Conservation (phyloP, 495 filamentous ascomycete species). For the Umbilicaria muhlenbergii region DNA sequence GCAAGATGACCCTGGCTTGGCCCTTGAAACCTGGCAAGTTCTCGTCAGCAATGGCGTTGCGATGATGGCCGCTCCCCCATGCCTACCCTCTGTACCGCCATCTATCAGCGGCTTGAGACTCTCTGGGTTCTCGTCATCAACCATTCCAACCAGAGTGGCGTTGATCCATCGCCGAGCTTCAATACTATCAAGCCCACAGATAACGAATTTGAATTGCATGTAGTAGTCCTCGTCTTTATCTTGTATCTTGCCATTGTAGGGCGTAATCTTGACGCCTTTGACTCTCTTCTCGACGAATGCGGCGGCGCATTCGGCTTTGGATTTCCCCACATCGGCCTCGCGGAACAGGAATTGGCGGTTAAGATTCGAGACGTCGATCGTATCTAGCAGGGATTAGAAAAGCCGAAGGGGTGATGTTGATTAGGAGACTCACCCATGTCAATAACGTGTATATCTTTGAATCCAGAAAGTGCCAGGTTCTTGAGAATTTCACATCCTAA, state of each 20-base stretch:
- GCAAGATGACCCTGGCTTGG: constrained; percentile 83
- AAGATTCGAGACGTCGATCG: constrained; percentile 95
- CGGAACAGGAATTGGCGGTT: constrained; percentile 98
- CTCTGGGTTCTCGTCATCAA: constrained; percentile 63
- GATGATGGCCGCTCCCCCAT: background rate
- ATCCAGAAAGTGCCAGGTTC: constrained; percentile 87
- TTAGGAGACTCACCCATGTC: constrained; percentile 62
- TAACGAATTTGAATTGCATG: constrained; percentile 86
- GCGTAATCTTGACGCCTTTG: constrained; percentile 79
- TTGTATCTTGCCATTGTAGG: constrained; percentile 87
- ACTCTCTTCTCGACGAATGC: constrained; percentile 79
- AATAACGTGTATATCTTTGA: constrained; percentile 95
- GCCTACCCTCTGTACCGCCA: constrained; percentile 79
- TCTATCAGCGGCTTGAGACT: constrained; percentile 85
- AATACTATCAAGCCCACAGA: constrained; percentile 96
- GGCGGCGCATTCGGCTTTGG: constrained; percentile 87
- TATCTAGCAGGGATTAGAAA: constrained; percentile 39
- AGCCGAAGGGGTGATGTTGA: background rate
- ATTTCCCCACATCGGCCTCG: constrained; percentile 77
- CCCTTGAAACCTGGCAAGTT: constrained; percentile 68
- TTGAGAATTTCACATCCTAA: constrained; percentile 96
- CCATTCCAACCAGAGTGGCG: constrained; percentile 77
- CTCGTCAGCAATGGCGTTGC: constrained; percentile 8
- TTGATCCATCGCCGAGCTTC: constrained; percentile 98
- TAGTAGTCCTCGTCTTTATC: constrained; percentile 97